These are phyloP conservation scores for Malus asiatica DNA, from an alignment of 306 rosid genomes.

Conservation along the genomic window DNA sequence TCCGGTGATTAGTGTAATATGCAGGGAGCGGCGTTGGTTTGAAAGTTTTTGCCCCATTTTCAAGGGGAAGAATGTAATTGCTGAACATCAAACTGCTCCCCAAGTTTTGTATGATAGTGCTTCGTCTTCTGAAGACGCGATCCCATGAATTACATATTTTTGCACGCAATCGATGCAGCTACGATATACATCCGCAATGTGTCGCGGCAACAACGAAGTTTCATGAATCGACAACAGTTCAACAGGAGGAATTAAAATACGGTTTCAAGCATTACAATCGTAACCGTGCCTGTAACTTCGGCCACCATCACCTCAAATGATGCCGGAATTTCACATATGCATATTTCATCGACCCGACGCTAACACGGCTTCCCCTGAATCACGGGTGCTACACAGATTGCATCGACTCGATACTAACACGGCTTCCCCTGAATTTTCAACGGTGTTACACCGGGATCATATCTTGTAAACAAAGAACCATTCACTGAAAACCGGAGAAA, in stretches of 20 bases:
- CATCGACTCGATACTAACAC: not conserved
- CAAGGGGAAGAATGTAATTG: constrained; percentile 10
- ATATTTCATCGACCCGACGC: not conserved
- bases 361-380: not conserved
- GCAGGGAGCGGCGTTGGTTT: constrained; percentile 2
- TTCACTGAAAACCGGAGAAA: not conserved
- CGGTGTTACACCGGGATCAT: not conserved
- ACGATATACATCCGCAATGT: no score
- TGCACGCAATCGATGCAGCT: not conserved
- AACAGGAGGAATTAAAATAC: no score
- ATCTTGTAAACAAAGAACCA: not conserved
- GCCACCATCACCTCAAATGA: not conserved
- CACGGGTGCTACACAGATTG: not conserved
- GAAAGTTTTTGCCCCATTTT: constrained; percentile 10
- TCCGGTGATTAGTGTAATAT: not conserved
- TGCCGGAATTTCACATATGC: not conserved
- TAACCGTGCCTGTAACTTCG: not conserved
- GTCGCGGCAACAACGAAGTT: no score
- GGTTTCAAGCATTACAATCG: not conserved
- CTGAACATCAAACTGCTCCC: constrained; percentile 14
- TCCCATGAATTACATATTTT: not conserved
- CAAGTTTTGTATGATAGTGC: constrained; percentile 32
- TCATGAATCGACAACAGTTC: no score
- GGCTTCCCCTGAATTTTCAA: not conserved
- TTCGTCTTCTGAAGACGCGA: not conserved